Evolutionary conservation across 768 basidiomycete genomes (phyloP).

Genomic region (Termitomyces eurrhizus): DNA sequence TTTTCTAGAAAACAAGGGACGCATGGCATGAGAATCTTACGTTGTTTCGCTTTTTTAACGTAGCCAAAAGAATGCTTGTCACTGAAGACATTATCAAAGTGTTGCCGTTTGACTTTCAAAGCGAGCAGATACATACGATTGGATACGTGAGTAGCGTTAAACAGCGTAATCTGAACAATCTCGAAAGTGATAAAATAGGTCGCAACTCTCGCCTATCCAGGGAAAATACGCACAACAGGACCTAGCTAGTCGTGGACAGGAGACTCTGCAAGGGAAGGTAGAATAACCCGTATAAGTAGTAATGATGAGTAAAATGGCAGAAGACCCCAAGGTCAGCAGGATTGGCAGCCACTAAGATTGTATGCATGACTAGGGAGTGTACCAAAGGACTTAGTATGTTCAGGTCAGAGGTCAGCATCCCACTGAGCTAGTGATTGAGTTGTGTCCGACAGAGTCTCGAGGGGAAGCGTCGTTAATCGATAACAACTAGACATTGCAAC

Average conservation of each 20-base stretch:
- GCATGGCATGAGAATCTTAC: conserved; percentile 3
- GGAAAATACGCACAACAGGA: not conserved
- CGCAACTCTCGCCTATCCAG: not conserved
- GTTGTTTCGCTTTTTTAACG: conserved; percentile 3
- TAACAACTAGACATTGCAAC: no score
- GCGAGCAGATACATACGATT: conserved; percentile 1
- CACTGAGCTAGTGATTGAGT: no score
- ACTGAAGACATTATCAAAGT: conserved; percentile 4
- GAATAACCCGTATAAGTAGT: not conserved
- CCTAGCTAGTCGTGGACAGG: conserved; percentile 12
- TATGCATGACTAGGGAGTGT: not conserved
- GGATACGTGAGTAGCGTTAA: conserved; percentile 1
- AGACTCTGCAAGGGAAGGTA: conserved; percentile 7
- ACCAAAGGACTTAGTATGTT: not conserved
- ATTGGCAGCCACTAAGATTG: not conserved
- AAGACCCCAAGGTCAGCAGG: not conserved
- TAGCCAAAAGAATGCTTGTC: conserved; percentile 7
- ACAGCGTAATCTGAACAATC: conserved; percentile 6
- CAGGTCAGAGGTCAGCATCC: no score
- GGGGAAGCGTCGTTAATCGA: no score
- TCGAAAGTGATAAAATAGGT: not conserved
- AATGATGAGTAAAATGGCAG: not conserved
- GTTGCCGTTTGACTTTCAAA: conserved; percentile 1
- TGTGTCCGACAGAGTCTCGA: no score
- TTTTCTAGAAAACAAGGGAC: conserved; percentile 10